Base-by-base conservation (phyloP, 768 basidiomycete species). In the Suillus subaureus region DNA sequence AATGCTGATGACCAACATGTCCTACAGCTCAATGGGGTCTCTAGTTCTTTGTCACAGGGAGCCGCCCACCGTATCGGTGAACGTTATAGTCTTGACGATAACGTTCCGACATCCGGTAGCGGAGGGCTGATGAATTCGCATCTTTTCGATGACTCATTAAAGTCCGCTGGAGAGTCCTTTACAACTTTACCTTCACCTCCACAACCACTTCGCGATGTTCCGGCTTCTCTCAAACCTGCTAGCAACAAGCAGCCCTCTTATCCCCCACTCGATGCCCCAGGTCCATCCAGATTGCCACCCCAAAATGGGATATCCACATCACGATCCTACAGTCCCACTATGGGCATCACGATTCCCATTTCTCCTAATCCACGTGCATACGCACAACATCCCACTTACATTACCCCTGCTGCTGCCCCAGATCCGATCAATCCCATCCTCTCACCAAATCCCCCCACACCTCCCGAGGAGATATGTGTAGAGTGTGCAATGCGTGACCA, bases 401-500 rank as follows among this genome's bases (percentile, higher is more conserved):
- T 92, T 69, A 89, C 84, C 6, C 87, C 88, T 52, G 72, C 79
- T 0, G 74, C 81, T n/a, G 72, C 85, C 1, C 83, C 84, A 15
- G 84, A 82, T 61, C 81, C 89, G 49, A 81, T 89, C 58, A 88
- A 89, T 67, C 84, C 89, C 4, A 83, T 88, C 5, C 88, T 86
- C 70, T 83, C 85, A 0, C 85, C 88, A 39, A 81, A 81, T 16
- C 85, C 82, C 28, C 86, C 78, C 35, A 73, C 71, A 6, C 80
- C 79, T 12, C 88, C 85, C 68, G 91, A 93, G 70, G 97, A 99
- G 75, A 80, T 98, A 37, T 99, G 97, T 71, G 83, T 97, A 42
- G 97, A 99, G 77, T 99, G 97, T 74, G 91, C 97, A 65, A 99
- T 99, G 96, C 89, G 97, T 39, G 97, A 99, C 77, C 88, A 97